Evolutionary conservation across 371 early-diverging fungal genomes (phyloP).

Genomic region (Rhizopus sp.): DNA sequence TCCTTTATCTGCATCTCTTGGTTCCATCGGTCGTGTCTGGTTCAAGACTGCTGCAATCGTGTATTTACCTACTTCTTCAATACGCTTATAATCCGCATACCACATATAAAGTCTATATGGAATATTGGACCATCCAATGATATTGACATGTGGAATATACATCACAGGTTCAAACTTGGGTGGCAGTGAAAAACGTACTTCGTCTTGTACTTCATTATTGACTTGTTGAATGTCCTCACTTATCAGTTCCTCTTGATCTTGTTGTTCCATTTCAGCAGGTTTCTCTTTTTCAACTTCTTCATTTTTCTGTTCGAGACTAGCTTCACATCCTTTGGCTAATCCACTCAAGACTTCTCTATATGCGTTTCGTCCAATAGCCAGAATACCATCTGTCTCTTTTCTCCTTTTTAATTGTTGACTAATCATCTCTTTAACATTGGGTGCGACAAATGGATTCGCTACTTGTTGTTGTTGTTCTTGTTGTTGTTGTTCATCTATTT

Average conservation of each 20-base stretch:
- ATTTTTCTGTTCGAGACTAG: constrained; percentile 37
- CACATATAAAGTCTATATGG: constrained; percentile 64
- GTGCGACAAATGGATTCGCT: constrained; percentile 14
- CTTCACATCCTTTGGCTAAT: constrained; percentile 59
- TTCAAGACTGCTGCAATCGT: constrained; percentile 61
- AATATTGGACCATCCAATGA: constrained; percentile 67
- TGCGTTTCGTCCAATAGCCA: constrained; percentile 66
- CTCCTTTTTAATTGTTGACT: background rate
- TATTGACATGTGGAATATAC: constrained; percentile 67
- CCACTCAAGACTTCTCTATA: constrained; percentile 63
- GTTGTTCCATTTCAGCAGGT: background rate
- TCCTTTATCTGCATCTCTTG: constrained; percentile 57
- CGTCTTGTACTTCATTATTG: constrained; percentile 14
- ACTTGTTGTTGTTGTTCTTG: constrained; percentile 8
- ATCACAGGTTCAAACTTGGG: constrained; percentile 59
- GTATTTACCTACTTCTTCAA: constrained; percentile 57
- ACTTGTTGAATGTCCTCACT: constrained; percentile 1
- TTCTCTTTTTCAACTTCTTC: constrained; percentile 11
- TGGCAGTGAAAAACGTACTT: constrained; percentile 50
- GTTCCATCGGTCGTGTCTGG: constrained; percentile 49
- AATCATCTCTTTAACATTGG: background rate
- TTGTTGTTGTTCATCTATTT: background rate
- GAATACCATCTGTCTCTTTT: constrained; percentile 51
- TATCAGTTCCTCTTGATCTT: constrained; percentile 3
- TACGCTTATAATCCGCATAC: constrained; percentile 60